Base-by-base conservation (phyloP, 768 basidiomycete species). In the Tulasnella sp. region DNA sequence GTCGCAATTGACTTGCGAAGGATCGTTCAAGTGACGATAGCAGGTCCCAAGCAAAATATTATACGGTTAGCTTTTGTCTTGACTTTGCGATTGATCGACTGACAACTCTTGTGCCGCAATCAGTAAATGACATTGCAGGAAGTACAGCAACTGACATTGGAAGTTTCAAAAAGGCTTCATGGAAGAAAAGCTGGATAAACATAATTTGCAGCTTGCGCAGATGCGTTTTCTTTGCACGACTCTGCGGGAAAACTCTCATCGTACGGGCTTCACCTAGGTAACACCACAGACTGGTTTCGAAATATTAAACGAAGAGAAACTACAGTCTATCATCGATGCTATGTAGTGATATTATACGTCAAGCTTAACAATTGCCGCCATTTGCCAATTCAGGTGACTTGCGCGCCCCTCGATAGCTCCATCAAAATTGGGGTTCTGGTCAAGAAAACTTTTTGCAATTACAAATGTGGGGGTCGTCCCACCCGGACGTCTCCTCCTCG, bases 101-200 rank as follows among this genome's bases (percentile, higher is more conserved):
- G 1, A 34, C 48, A 48, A 12, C 31, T n/a, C 78, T 50, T 37
- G 48, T 42, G 44, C n/a, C 42, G 5, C n/a, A 41, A 74, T 46
- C 83, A 99, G 97, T 92, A 92, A 91, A 97, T 99, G 92, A 92
- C 93, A 11, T 88, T 99, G 34, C 86, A 89, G 82, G 96, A 98
- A 86, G 98, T 96, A 0, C 95, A 98, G 83, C 88, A 90, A 54
- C 87, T 99, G 82, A 93, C 95, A 3, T 88, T 99, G n/a, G 77
- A 92, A 91, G 82, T 95, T 99, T 72, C 88, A 99, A 82, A 99
- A 99, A 88, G 96, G 99, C 88, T 98, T 99, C 69, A 99, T 99
- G 98, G 98, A 99, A 86, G 98, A 99, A 88, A 98, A 98, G 86
- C 90, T 99, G 64, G 97, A 99, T 87, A 95, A 98, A 83, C 97